Conservation (phyloP, 306 rosid genomes). For the Rubus idaeus region DNA sequence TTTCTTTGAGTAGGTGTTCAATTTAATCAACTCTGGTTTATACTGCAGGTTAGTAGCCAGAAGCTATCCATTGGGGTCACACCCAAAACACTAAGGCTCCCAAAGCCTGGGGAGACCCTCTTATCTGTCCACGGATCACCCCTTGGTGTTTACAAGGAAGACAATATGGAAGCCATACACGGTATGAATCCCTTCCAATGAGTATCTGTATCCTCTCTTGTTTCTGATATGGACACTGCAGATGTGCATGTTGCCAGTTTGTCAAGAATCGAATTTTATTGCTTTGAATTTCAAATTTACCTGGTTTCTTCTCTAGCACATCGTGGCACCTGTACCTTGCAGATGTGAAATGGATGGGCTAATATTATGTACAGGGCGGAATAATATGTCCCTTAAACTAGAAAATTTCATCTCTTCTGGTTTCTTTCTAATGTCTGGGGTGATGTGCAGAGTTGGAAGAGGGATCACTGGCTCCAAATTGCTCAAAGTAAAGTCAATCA, state of each 20-base stretch:
- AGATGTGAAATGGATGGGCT: neutral
- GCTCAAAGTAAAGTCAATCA: neutral
- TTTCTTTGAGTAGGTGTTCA: neutral
- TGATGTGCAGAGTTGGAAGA: conserved; percentile 20
- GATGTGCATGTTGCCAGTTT: neutral
- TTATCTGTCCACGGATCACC: conserved; percentile 92
- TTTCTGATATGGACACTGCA: neutral
- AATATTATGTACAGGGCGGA: neutral
- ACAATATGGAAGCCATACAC: conserved; percentile 86
- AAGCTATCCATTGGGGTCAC: conserved; percentile 85
- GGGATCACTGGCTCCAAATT: conserved; percentile 9
- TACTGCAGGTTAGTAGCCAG: conserved; percentile 64
- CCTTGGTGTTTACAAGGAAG: conserved; percentile 79
- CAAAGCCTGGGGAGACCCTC: conserved; percentile 90
- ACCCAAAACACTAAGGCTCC: conserved; percentile 71
- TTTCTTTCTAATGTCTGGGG: neutral
- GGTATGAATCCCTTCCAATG: conserved; percentile 41
- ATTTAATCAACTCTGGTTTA: neutral
- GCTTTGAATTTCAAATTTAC: neutral
- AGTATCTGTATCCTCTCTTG: neutral
- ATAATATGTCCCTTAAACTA: neutral
- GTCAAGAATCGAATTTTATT: neutral
- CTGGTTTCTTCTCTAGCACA: neutral
- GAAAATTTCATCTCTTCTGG: neutral
- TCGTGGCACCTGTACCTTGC: neutral